Conservation (phyloP, 2,329 filamentous ascomycete genomes). For the Penicillium concentricum region DNA sequence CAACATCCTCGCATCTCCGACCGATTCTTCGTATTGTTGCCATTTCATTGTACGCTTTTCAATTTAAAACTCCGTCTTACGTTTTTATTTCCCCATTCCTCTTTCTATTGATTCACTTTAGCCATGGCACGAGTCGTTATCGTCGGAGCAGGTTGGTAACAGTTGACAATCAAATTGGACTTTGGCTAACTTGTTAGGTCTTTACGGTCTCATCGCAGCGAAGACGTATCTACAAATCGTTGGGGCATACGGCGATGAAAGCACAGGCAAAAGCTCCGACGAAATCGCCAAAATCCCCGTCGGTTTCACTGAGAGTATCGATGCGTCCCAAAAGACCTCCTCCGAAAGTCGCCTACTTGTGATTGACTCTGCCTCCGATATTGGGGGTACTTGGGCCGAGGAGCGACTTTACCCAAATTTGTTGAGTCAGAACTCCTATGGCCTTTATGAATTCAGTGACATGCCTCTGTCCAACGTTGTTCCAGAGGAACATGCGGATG, state of each 20-base stretch:
- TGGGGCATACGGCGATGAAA: conserved; percentile 8
- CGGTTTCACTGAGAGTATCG: conserved; percentile 11
- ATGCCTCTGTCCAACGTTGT: conserved; percentile 18
- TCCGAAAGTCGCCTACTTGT: conserved; percentile 19
- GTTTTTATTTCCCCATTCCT: not conserved
- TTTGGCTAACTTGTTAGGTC: conserved; percentile 14
- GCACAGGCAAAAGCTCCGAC: not conserved
- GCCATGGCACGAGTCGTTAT: conserved; percentile 22
- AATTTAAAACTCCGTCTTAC: not conserved
- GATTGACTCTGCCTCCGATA: conserved; percentile 24
- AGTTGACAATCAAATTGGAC: not conserved
- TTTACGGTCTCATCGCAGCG: conserved; percentile 30
- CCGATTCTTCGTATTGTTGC: conserved; percentile 9
- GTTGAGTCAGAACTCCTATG: conserved; percentile 29
- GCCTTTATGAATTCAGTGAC: conserved; percentile 31
- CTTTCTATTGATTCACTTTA: not conserved
- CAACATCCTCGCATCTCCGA: not conserved
- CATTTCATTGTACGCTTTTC: not conserved
- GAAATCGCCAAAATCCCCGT: not conserved
- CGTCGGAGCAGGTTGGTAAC: conserved; percentile 19
- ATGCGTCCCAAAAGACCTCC: not conserved
- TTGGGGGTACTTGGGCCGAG: conserved; percentile 30
- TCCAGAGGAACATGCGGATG: conserved; percentile 9
- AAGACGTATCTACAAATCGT: conserved; percentile 31
- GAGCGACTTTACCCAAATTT: conserved; percentile 31